phyloP scores from a whole-genome alignment of 345 rosid species.

The Excoecaria cochinchinensis region DNA sequence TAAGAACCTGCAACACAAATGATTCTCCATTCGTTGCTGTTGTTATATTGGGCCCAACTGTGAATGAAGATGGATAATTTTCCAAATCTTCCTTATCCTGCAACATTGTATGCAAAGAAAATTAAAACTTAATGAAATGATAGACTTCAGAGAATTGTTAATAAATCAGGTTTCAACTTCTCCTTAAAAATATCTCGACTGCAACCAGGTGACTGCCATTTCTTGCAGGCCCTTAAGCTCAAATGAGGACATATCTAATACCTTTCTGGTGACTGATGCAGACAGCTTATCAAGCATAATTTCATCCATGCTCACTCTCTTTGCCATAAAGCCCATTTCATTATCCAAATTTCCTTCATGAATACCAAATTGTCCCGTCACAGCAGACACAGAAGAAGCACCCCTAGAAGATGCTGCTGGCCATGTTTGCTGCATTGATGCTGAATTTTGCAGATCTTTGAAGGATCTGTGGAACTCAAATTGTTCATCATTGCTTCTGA shows the following conservation, averaged over 20 bases:
- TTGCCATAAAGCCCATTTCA: conserved; percentile 15
- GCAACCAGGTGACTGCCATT: background rate
- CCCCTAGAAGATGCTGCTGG: conserved; percentile 26
- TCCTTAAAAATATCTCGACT: background rate
- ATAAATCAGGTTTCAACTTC: background rate
- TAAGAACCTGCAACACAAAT: conserved; percentile 31
- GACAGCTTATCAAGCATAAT: conserved; percentile 34
- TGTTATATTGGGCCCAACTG: conserved; percentile 14
- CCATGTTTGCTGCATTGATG: conserved; percentile 33
- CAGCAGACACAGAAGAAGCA: conserved; percentile 27
- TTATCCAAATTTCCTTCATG: conserved; percentile 23
- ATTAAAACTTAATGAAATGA: background rate
- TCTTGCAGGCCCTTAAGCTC: background rate
- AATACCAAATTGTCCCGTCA: conserved; percentile 26
- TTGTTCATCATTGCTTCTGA: conserved; percentile 20
- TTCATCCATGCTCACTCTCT: conserved; percentile 28
- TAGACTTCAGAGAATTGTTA: background rate
- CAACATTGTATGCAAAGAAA: conserved; percentile 8
- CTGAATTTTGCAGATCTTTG: conserved; percentile 26
- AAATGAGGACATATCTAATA: conserved; percentile 14
- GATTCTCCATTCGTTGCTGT: conserved; percentile 15
- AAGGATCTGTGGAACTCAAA: conserved; percentile 29
- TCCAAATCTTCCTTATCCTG: conserved; percentile 38
- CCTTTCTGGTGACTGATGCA: conserved; percentile 33
- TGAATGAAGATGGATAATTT: conserved; percentile 24